phyloP scores from a whole-genome alignment of 805 yeast species.

The Brettanomyces nanus region DNA sequence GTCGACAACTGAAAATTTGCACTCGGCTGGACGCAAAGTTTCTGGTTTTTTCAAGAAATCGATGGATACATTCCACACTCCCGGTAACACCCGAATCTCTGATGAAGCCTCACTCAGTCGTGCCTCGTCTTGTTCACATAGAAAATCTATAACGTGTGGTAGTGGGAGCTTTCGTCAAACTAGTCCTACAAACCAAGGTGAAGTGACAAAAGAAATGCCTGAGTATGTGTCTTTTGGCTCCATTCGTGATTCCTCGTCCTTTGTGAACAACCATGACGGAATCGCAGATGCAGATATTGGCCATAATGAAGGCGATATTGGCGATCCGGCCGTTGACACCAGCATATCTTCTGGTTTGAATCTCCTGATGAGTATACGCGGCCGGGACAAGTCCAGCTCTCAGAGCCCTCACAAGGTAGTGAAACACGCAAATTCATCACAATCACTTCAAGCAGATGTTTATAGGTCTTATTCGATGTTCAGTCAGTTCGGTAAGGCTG shows the following conservation, averaged over 20 bases:
- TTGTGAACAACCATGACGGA: conserved; percentile 10
- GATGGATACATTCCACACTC: conserved; percentile 12
- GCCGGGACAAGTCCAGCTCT: neutral
- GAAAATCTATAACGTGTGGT: neutral
- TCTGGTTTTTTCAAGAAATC: conserved; percentile 21
- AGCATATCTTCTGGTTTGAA: neutral
- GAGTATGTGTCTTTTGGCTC: conserved; percentile 36
- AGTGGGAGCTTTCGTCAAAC: neutral
- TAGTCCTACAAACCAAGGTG: no score
- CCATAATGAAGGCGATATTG: neutral
- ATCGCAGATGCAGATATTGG: neutral
- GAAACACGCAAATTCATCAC: neutral
- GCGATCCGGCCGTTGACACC: neutral
- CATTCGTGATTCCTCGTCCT: conserved; percentile 21
- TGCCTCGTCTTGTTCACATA: neutral
- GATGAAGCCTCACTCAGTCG: neutral
- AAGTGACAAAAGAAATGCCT: conserved; percentile 6
- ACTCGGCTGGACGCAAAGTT: conserved; percentile 20
- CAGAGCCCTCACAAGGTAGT: neutral
- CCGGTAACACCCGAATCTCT: no score
- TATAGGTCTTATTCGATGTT: neutral
- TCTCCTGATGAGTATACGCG: neutral
- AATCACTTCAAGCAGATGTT: neutral
- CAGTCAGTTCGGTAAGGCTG: neutral
- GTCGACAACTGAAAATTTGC: conserved; percentile 20